phyloP scores from a whole-genome alignment of 2,329 filamentous ascomycete species.

The Fusarium longipes region DNA sequence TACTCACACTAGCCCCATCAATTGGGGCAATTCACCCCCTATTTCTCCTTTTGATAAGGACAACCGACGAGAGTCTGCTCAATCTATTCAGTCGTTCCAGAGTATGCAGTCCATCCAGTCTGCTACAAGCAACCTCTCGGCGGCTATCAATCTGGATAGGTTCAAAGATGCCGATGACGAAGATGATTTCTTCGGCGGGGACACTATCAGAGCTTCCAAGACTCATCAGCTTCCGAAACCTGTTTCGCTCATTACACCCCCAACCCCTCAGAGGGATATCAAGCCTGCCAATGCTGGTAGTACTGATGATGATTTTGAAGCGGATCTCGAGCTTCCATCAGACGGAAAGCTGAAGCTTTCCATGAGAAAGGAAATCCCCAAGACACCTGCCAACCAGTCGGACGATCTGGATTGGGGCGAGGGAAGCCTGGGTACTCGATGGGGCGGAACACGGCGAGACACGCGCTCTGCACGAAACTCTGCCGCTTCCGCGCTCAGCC shows the following conservation, averaged over 20 bases:
- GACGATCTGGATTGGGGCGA: constrained; percentile 96
- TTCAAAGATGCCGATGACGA: constrained; percentile 73
- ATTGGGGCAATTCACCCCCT: constrained; percentile 49
- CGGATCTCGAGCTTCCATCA: constrained; percentile 77
- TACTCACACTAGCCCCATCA: constrained; percentile 63
- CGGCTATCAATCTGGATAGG: constrained; percentile 68
- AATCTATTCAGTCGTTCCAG: constrained; percentile 25
- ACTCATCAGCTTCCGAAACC: constrained; percentile 63
- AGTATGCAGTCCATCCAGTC: constrained; percentile 43
- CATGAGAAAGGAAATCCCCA: constrained; percentile 69
- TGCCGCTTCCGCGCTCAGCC: constrained; percentile 88
- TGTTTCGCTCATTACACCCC: constrained; percentile 65
- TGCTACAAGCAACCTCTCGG: constrained; percentile 52
- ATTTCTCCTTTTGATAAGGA: constrained; percentile 40
- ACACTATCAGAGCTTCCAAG: constrained; percentile 77
- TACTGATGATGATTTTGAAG: constrained; percentile 75
- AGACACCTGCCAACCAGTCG: constrained; percentile 67
- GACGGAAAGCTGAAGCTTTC: constrained; percentile 74
- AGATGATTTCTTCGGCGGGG: constrained; percentile 70
- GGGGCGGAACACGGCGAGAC: constrained; percentile 86
- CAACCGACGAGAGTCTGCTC: constrained; percentile 47
- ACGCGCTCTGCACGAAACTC: constrained; percentile 85
- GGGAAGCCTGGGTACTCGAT: constrained; percentile 89
- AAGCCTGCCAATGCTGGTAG: constrained; percentile 44
- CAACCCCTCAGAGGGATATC: constrained; percentile 62